Evolutionary conservation across 106 monocot genomes (phyloP).

Genomic region (Vanilla planifolia): DNA sequence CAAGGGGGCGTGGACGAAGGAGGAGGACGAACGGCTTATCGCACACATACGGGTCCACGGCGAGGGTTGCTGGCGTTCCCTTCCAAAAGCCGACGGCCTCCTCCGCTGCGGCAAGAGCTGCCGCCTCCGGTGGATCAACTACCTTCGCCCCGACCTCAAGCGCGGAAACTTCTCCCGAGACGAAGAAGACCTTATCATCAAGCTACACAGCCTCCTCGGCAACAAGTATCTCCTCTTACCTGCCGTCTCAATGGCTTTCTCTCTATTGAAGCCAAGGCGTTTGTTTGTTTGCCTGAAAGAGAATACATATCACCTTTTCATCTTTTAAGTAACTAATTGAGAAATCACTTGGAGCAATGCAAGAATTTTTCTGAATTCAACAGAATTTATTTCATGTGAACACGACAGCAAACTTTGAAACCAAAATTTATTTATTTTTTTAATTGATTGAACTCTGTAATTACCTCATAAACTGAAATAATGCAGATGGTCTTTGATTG

Average conservation of each 20-base stretch:
- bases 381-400: too few relatives aligned
- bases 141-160: conserved; percentile 54
- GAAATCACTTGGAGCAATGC: too few relatives aligned
- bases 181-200: conserved; percentile 77
- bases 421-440: too few relatives aligned
- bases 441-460: too few relatives aligned
- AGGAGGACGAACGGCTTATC: conserved; percentile 41
- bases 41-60: conserved; percentile 32
- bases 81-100: conserved; percentile 45
- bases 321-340: too few relatives aligned
- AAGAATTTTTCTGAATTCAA: too few relatives aligned
- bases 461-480: too few relatives aligned
- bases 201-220: conserved; percentile 61
- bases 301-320: too few relatives aligned
- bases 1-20: conserved; percentile 56
- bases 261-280: too few relatives aligned
- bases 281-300: too few relatives aligned
- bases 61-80: conserved; percentile 49
- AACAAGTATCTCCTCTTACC: conserved; percentile 42
- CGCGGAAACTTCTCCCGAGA: conserved; percentile 59
- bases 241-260: too few relatives aligned
- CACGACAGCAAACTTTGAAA: too few relatives aligned
- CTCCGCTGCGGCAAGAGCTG: conserved; percentile 41
- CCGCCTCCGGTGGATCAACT: conserved; percentile 46
- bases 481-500: conserved; percentile 79